These are phyloP conservation scores for Moringa oleifera DNA, from an alignment of 345 rosid genomes.

Conservation along the genomic window DNA sequence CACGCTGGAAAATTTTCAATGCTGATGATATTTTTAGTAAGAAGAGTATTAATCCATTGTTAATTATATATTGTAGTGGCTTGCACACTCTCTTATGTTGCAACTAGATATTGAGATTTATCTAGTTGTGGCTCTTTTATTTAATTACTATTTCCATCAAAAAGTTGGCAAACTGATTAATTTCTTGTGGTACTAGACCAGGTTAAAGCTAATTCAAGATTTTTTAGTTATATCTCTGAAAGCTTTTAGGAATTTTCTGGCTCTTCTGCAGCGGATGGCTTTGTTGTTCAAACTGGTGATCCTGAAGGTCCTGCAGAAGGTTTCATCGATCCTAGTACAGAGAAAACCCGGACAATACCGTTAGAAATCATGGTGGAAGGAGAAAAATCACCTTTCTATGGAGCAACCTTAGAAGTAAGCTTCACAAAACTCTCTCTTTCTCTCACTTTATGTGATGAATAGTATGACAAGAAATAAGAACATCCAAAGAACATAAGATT, in stretches of 20 bases:
- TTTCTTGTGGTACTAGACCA: not conserved
- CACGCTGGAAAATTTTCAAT: not conserved
- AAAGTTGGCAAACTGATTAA: no score
- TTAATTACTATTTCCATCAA: no score
- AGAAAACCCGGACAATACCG: slow-evolving; percentile 76
- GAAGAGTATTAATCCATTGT: not conserved
- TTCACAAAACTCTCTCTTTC: not conserved
- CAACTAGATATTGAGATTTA: not conserved
- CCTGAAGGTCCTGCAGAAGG: slow-evolving; percentile 99
- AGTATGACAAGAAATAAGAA: not conserved
- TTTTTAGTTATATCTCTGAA: not conserved
- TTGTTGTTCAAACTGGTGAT: slow-evolving; percentile 98
- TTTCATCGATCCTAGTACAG: slow-evolving; percentile 94
- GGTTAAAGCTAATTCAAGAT: not conserved
- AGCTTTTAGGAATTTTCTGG: not conserved
- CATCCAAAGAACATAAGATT: no score
- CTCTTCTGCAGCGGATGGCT: slow-evolving; percentile 83
- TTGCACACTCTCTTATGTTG: not conserved
- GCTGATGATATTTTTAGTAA: no score
- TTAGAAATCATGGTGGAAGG: slow-evolving; percentile 82
- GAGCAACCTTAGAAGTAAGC: slow-evolving; percentile 73
- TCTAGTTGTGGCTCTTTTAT: not conserved
- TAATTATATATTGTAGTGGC: not conserved
- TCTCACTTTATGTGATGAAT: not conserved
- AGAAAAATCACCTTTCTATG: slow-evolving; percentile 76